These are phyloP conservation scores for Heliamphora pulchella DNA, from an alignment of 179 eudicot genomes.

Conservation along the genomic window DNA sequence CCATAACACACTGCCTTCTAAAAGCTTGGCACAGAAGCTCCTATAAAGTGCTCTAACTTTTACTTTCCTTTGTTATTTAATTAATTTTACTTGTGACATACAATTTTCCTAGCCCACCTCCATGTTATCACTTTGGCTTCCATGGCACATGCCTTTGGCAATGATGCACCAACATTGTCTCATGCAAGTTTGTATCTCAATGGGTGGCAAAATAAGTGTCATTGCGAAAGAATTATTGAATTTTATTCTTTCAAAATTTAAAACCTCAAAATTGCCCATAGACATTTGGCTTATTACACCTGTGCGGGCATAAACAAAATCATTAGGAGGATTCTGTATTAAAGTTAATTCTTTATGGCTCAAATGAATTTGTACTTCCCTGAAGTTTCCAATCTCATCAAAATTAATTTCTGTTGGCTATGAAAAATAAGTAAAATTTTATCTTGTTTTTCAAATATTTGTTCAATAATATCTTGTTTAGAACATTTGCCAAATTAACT, in stretches of 20 bases:
- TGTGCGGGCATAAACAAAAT: neutral
- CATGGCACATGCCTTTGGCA: neutral
- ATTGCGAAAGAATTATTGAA: too few species aligned
- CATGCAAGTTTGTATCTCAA: neutral
- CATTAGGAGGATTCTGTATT: too few species aligned
- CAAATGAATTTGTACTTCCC: too few species aligned
- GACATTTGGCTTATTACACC: neutral
- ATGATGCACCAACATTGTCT: neutral
- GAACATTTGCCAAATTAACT: too few species aligned
- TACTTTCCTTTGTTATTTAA: neutral
- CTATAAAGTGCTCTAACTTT: neutral
- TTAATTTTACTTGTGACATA: neutral
- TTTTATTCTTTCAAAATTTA: too few species aligned
- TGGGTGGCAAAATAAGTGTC: neutral
- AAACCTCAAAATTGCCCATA: too few species aligned
- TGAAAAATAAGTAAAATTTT: too few species aligned
- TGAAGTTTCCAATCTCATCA: too few species aligned
- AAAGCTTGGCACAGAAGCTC: slow-evolving; percentile 5
- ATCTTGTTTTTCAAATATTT: too few species aligned
- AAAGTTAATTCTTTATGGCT: too few species aligned
- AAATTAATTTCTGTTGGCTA: too few species aligned
- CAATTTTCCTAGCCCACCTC: neutral
- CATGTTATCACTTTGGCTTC: neutral
- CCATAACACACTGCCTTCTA: neutral
- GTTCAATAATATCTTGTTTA: too few species aligned